Evolutionary conservation across 768 basidiomycete species (phyloP).

Genomic region (Pleurotus salmoneostramineus): DNA sequence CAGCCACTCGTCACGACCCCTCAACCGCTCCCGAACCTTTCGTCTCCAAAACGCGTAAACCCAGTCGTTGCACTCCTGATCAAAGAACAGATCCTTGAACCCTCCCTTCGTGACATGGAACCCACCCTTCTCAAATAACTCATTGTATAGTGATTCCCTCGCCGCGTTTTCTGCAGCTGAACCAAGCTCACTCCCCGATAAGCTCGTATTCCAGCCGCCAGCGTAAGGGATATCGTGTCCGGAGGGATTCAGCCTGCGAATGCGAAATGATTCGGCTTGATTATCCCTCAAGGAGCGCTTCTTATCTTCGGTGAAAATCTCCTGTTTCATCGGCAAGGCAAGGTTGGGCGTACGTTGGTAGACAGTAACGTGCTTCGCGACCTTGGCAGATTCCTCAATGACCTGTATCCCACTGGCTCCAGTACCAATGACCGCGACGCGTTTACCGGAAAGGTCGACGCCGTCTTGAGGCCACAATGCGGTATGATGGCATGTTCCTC

Average conservation of each 20-base stretch:
- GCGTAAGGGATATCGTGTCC: background rate
- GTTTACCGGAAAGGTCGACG: constrained; percentile 17
- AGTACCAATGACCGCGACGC: constrained; percentile 21
- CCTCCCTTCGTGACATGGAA: constrained; percentile 16
- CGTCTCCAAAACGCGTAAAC: constrained; percentile 21
- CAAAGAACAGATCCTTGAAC: constrained; percentile 12
- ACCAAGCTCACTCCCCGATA: too few species aligned
- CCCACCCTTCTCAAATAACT: constrained; percentile 13
- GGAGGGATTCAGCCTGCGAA: constrained; percentile 5
- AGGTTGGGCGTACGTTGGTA: constrained; percentile 38
- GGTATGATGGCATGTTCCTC: constrained; percentile 19
- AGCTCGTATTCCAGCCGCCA: background rate
- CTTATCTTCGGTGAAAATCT: constrained; percentile 49
- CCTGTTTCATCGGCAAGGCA: constrained; percentile 47
- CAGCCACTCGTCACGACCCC: constrained; percentile 12
- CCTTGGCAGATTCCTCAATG: constrained; percentile 17
- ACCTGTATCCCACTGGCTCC: constrained; percentile 22
- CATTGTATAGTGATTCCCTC: constrained; percentile 12
- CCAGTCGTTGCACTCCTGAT: constrained; percentile 17
- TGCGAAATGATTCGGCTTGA: constrained; percentile 12
- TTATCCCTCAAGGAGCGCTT: constrained; percentile 11
- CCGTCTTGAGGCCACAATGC: constrained; percentile 18
- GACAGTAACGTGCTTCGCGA: constrained; percentile 18
- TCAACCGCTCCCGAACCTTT: constrained; percentile 15
- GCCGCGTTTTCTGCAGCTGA: background rate